phyloP scores from a whole-genome alignment of 2,329 filamentous ascomycete genomes.

The Teratosphaeria viscida region DNA sequence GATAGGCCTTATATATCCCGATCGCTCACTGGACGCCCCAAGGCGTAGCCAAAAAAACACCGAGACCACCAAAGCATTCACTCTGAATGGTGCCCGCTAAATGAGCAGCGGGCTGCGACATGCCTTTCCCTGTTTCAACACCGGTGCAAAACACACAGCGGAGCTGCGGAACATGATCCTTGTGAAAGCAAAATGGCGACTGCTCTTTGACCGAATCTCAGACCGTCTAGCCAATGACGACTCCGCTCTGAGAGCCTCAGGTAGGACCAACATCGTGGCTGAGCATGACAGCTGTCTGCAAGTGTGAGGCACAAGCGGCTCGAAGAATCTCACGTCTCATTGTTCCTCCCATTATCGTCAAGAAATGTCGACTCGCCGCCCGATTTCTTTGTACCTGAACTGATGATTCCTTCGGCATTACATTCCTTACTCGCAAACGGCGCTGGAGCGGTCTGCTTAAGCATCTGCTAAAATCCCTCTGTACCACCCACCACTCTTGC shows the following conservation, averaged over 20 bases:
- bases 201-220: neutral
- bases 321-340: neutral
- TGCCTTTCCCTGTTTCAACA: neutral
- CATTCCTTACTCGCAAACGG: too few species aligned
- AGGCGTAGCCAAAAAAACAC: neutral
- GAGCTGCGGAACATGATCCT: too few species aligned
- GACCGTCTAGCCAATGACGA: neutral
- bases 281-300: neutral
- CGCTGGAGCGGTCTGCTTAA: too few species aligned
- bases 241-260: neutral
- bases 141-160: too few species aligned
- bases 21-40: neutral
- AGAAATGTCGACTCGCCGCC: neutral
- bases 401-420: too few species aligned
- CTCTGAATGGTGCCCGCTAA: neutral
- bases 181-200: neutral
- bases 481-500: too few species aligned
- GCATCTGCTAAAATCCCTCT: too few species aligned
- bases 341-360: neutral
- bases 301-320: neutral
- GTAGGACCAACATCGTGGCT: neutral
- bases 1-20: neutral
- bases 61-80: neutral
- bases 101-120: neutral
- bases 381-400: neutral